Conservation (phyloP, 768 basidiomycete species). For the Trametes gibbosa region DNA sequence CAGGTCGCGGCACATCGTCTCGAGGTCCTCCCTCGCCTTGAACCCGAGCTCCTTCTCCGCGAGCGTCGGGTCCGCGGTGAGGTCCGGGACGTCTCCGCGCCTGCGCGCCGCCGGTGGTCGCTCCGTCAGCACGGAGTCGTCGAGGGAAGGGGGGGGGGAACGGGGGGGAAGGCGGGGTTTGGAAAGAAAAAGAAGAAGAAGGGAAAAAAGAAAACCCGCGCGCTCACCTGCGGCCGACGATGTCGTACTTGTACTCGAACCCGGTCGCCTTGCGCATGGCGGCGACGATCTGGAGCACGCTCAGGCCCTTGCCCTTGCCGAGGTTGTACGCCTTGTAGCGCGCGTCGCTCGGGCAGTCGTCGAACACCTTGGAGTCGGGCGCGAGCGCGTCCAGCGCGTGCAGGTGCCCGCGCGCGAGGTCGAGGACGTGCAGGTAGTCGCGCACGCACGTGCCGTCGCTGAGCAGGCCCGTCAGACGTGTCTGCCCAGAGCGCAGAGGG, state of each 20-base stretch:
- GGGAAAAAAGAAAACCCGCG: background rate
- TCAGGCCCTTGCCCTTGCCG: constrained; percentile 88
- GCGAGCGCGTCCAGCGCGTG: constrained; percentile 84
- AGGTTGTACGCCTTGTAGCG: constrained; percentile 96
- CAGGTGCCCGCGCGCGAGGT: constrained; percentile 92
- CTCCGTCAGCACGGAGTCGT: background rate
- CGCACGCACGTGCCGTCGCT: constrained; percentile 97
- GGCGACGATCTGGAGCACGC: constrained; percentile 89
- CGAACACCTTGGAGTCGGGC: constrained; percentile 59
- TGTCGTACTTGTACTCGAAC: constrained; percentile 83
- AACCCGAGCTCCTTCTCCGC: constrained; percentile 94
- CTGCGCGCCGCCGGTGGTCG: no score
- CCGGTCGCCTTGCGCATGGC: constrained; percentile 93
- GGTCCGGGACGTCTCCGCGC: constrained; percentile 92
- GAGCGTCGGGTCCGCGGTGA: constrained; percentile 89
- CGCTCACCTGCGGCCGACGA: constrained; percentile 85
- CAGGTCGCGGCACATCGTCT: constrained; percentile 92
- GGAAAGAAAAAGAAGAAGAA: no score
- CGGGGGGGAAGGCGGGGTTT: no score
- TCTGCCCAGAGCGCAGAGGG: no score
- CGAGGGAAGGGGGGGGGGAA: background rate
- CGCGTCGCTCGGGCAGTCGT: constrained; percentile 46
- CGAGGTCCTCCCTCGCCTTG: constrained; percentile 73
- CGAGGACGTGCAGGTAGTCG: constrained; percentile 91
- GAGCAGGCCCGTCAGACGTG: background rate